phyloP scores from a whole-genome alignment of 768 basidiomycete species.

The Suillus spraguei region DNA sequence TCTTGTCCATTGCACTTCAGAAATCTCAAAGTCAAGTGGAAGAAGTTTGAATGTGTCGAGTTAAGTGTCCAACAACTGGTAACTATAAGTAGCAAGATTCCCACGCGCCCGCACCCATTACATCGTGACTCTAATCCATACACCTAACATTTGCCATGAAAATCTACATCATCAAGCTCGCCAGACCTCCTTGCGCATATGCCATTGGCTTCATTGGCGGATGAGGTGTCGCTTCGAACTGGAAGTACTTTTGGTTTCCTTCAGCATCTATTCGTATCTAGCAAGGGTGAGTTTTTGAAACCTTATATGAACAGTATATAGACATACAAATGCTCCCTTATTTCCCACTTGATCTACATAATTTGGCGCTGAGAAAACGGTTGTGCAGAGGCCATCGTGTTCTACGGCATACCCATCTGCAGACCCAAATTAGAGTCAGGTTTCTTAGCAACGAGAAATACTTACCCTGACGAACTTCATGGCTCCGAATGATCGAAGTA shows the following conservation, averaged over 20 bases:
- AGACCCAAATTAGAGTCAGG: conserved; percentile 11
- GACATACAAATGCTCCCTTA: conserved; percentile 86
- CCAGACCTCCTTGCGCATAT: conserved; percentile 69
- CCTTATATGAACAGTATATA: conserved; percentile 6
- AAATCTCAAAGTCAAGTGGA: conserved; percentile 9
- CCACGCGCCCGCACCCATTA: conserved; percentile 21
- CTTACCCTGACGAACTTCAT: conserved; percentile 92
- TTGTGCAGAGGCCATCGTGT: conserved; percentile 93
- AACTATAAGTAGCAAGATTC: conserved; percentile 19
- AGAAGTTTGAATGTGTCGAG: conserved; percentile 9
- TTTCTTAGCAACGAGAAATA: conserved; percentile 12
- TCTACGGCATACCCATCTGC: conserved; percentile 93
- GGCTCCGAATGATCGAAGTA: conserved; percentile 89
- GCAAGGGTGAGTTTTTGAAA: conserved; percentile 13
- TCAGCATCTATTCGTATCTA: conserved; percentile 83
- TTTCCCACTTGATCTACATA: conserved; percentile 92
- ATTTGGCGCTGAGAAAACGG: conserved; percentile 95
- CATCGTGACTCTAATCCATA: background rate
- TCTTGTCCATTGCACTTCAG: conserved; percentile 33
- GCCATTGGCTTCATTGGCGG: conserved; percentile 95
- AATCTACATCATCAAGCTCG: conserved; percentile 67
- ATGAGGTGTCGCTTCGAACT: conserved; percentile 87
- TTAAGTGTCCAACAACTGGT: conserved; percentile 7
- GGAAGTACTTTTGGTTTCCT: conserved; percentile 73
- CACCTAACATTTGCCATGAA: background rate